Conservation (phyloP, 192 early-diverging fungal genomes). For the Lobosporangium transversale region DNA sequence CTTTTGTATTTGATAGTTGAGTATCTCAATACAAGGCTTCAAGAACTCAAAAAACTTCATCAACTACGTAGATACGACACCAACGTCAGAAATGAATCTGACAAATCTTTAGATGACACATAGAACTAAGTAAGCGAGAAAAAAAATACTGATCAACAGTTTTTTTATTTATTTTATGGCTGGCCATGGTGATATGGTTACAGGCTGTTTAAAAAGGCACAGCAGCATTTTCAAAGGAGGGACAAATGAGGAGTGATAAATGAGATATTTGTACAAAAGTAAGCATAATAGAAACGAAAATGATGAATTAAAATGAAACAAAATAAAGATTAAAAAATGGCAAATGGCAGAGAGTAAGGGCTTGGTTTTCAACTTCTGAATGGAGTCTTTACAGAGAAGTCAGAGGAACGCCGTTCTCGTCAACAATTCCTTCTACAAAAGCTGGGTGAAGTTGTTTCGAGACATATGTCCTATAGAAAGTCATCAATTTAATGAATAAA, state of each 20-base stretch:
- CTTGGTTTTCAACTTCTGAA: too few species aligned
- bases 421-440: conserved; percentile 30
- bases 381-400: too few species aligned
- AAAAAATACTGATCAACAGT: background rate
- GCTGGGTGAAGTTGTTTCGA: conserved; percentile 48
- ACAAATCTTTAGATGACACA: background rate
- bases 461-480: conserved; percentile 43
- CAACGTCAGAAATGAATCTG: background rate
- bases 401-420: conserved; percentile 8
- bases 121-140: background rate
- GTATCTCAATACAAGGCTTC: conserved; percentile 7
- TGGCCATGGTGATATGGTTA: background rate
- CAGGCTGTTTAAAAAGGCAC: background rate
- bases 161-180: background rate
- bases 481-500: too few species aligned
- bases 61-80: background rate
- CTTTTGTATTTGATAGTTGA: conserved; percentile 15
- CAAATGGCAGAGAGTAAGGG: too few species aligned
- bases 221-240: too few species aligned
- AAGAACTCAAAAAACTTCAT: conserved; percentile 7
- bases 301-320: too few species aligned
- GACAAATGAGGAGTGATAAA: background rate
- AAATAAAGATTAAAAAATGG: too few species aligned
- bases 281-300: too few species aligned
- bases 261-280: background rate